Evolutionary conservation across 257 asterid genomes (phyloP).

Genomic region (Solanum etuberosum): DNA sequence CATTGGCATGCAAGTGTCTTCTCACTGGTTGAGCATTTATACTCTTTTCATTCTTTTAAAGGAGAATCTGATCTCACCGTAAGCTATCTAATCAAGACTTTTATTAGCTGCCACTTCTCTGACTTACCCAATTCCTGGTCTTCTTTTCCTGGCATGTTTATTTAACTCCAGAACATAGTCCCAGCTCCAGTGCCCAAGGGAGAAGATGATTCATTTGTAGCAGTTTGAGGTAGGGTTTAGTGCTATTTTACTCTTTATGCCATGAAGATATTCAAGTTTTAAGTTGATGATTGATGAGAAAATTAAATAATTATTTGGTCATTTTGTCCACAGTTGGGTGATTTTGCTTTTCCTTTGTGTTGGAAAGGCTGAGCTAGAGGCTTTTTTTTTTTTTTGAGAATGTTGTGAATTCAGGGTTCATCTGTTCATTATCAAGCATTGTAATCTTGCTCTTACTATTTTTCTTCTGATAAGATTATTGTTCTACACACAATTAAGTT

Average conservation of each 20-base stretch:
- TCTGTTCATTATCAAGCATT: not conserved
- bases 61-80: not conserved
- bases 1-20: not conserved
- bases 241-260: slow-evolving; percentile 33
- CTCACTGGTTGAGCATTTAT: not conserved
- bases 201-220: slow-evolving; percentile 33
- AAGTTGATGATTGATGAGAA: slow-evolving; percentile 41
- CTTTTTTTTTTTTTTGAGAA: slow-evolving; percentile 53
- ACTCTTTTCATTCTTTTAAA: not conserved
- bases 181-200: not conserved
- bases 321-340: slow-evolving; percentile 59
- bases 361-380: slow-evolving; percentile 59
- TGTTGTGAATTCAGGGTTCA: slow-evolving; percentile 36
- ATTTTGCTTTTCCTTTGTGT: slow-evolving; percentile 48
- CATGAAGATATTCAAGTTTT: slow-evolving; percentile 42
- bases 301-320: slow-evolving; percentile 39
- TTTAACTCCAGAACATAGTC: not conserved
- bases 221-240: slow-evolving; percentile 21
- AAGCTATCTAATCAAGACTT: not conserved
- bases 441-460: not conserved
- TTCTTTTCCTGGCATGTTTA: not conserved
- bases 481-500: not conserved
- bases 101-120: not conserved
- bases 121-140: not conserved
- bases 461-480: not conserved